phyloP scores from a whole-genome alignment of 352 stramenopile genomes.

The Pelagophyceae sp. region DNA sequence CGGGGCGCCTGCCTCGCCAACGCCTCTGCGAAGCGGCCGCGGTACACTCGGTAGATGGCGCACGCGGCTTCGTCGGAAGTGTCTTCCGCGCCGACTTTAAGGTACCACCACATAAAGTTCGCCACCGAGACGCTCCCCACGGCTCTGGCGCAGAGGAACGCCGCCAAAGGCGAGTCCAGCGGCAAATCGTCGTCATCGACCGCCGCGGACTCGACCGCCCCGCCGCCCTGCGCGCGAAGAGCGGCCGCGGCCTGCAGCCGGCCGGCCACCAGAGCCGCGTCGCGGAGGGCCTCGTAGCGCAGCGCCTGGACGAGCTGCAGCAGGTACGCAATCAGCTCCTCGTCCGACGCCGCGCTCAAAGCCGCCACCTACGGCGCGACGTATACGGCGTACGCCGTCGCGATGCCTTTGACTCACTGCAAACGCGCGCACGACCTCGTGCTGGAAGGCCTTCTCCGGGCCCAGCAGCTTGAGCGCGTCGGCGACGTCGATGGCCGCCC shows the following conservation, averaged over 20 bases:
- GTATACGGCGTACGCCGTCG: conserved; percentile 71
- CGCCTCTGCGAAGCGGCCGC: conserved; percentile 10
- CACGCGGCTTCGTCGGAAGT: conserved; percentile 6
- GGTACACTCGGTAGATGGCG: conserved; percentile 3
- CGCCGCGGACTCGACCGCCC: not conserved
- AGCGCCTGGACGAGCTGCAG: conserved; percentile 96
- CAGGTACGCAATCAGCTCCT: conserved; percentile 91
- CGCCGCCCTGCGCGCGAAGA: not conserved
- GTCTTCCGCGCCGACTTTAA: conserved; percentile 66
- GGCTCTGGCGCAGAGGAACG: conserved; percentile 52
- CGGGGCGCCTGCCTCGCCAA: not conserved
- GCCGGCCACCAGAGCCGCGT: not conserved
- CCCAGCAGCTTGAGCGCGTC: conserved; percentile 94
- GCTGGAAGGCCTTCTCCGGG: conserved; percentile 68
- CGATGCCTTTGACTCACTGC: no score
- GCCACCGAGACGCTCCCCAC: conserved; percentile 85
- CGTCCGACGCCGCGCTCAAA: conserved; percentile 82
- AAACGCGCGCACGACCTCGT: conserved; percentile 45
- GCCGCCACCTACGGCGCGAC: conserved; percentile 93
- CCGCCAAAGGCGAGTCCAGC: conserved; percentile 25
- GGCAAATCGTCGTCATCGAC: not conserved
- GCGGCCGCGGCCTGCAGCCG: not conserved
- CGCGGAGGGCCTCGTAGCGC: conserved; percentile 64
- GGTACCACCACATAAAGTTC: conserved; percentile 96
- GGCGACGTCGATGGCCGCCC: conserved; percentile 84